Conservation (phyloP, 2,329 filamentous ascomycete species). For the Ophioceras dolichostomum region DNA sequence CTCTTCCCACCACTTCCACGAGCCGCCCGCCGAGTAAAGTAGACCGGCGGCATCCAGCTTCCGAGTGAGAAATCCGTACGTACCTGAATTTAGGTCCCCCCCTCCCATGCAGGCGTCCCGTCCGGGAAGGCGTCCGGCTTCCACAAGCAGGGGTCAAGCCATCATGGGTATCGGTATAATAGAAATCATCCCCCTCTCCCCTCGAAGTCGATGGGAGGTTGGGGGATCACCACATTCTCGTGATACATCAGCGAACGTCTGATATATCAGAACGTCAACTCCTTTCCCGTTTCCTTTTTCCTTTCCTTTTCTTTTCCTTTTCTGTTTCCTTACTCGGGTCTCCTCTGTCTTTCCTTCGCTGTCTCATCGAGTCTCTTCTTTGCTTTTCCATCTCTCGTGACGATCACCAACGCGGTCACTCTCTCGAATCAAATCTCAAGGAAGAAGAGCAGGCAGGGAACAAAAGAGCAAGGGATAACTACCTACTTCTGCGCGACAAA, state of each 20-base stretch:
- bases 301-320: conserved; percentile 5
- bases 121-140: too few species aligned
- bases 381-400: conserved; percentile 2
- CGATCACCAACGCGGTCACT: too few species aligned
- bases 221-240: not conserved
- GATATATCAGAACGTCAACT: conserved; percentile 4
- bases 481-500: conserved; percentile 14
- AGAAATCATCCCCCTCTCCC: not conserved
- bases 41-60: too few species aligned
- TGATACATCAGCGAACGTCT: not conserved
- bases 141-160: too few species aligned
- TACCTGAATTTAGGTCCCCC: too few species aligned
- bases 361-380: conserved; percentile 5
- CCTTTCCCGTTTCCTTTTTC: conserved; percentile 3
- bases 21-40: too few species aligned
- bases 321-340: conserved; percentile 3
- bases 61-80: too few species aligned
- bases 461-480: not conserved
- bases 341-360: conserved; percentile 4
- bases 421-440: too few species aligned
- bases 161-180: too few species aligned
- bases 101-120: too few species aligned
- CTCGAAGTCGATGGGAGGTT: not conserved
- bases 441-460: not conserved
- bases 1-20: too few species aligned